Base-by-base conservation (phyloP, 2,329 filamentous ascomycete species). In the Beauveria bassiana region DNA sequence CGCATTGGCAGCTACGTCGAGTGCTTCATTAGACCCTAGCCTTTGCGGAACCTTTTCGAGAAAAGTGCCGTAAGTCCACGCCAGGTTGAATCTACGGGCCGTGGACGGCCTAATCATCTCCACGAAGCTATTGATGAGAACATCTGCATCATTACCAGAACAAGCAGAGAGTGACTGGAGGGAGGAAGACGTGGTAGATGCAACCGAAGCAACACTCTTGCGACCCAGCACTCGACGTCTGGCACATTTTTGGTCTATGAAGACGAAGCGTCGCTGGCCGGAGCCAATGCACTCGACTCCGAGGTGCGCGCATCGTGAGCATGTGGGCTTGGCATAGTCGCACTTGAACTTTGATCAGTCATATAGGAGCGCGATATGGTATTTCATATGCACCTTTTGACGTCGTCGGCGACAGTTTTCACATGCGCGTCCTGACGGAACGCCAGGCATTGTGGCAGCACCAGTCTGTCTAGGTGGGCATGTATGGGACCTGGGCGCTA, bases 231-330 rank as follows among this genome's bases (percentile, higher is more conserved):
- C 24, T 5, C 45, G 59, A 7, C 59, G 43, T 45, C 52, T 26
- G 22, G 59, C 31, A 45, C 51, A 61, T 24, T 56, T 61, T 18
- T 53, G 58, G 40, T 60, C 50, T 20, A 47, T 54, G 42, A 60
- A 60, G 50, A 60, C 49, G 58, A 60, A 60, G 58, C 58, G 58
- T 10, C 58, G 26, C 26, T 53, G 16, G 42, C 58, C 58, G 26
- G 58, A 60, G 40, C 58, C 58, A n/a, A 60, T 22, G 49, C 58
- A 60, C 26, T 46, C 58, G 28, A 47, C 58, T 14, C 50, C 50
- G 42, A 60, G 58, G 38, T 18, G 49, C 18, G 7, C 45, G 34
- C 59, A 61, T 43, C 52, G 59, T 20, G 50, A 60, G 42, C 58
- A 60, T 43, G 50, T 26, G 58, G 58, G 58, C 40, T 54, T 60